Conservation (phyloP, 768 basidiomycete genomes). For the Tubosaeta brunneosetosa region DNA sequence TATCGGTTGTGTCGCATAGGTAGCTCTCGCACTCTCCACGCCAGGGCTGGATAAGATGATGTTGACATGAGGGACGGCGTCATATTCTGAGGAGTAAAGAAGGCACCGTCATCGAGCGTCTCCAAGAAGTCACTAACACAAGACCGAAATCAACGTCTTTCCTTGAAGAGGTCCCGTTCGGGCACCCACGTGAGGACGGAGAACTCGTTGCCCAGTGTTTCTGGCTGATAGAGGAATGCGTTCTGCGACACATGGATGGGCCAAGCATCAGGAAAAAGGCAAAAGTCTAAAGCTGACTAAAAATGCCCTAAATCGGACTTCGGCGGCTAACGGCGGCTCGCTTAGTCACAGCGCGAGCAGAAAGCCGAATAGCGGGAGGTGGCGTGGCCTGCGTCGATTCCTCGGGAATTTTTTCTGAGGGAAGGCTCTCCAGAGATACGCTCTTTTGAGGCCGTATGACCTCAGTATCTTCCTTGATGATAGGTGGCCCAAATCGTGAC, state of each 20-base stretch:
- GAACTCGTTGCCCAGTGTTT: constrained; percentile 77
- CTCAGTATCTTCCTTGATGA: constrained; percentile 18
- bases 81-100: constrained; percentile 58
- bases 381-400: no score
- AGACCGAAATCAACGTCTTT: not conserved
- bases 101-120: constrained; percentile 79
- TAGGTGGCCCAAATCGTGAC: constrained; percentile 33
- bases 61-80: constrained; percentile 48
- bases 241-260: constrained; percentile 47
- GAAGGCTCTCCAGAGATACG: constrained; percentile 16
- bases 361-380: no score
- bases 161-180: not conserved
- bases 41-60: constrained; percentile 20
- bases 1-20: constrained; percentile 16
- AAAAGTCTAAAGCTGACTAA: no score
- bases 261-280: no score
- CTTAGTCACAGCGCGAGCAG: no score
- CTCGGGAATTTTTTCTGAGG: constrained; percentile 13
- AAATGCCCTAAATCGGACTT: no score
- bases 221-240: constrained; percentile 64
- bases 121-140: constrained; percentile 74
- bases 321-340: no score
- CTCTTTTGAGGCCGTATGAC: not conserved
- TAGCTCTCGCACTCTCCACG: constrained; percentile 4
- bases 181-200: constrained; percentile 67